These are phyloP conservation scores for Hypsizygus ulmarius DNA, from an alignment of 1,284 basidiomycete genomes.

Conservation along the genomic window DNA sequence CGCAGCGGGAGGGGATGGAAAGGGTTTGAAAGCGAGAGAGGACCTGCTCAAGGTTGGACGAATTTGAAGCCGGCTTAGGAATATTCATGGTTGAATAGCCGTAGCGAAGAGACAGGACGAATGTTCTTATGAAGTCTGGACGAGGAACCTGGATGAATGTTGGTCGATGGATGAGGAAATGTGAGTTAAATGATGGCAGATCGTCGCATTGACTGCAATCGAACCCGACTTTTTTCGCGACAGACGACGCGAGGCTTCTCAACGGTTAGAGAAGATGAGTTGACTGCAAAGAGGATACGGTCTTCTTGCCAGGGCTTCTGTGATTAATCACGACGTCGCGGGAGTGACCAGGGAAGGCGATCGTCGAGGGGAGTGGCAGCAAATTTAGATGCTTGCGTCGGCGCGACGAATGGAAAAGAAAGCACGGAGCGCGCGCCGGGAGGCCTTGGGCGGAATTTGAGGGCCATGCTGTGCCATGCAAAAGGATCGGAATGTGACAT, in stretches of 20 bases:
- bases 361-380: conserved; percentile 9
- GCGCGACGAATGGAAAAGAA: not conserved
- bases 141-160: conserved; percentile 19
- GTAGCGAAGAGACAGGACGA: conserved; percentile 9
- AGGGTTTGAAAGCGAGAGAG: conserved; percentile 24
- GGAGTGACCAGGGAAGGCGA: conserved; percentile 20
- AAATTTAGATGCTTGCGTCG: not conserved
- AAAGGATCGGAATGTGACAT: too few relatives aligned
- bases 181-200: conserved; percentile 23
- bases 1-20: conserved; percentile 18
- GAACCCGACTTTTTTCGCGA: conserved; percentile 9
- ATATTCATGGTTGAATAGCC: conserved; percentile 19
- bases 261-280: conserved; percentile 9
- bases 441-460: not conserved
- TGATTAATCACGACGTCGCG: conserved; percentile 25
- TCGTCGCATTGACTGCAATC: conserved; percentile 22
- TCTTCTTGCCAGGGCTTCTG: conserved; percentile 10
- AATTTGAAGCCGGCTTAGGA: conserved; percentile 18
- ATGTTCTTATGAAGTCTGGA: conserved; percentile 20
- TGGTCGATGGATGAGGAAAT: conserved; percentile 13
- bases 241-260: not conserved
- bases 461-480: too few relatives aligned
- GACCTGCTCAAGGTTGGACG: conserved; percentile 21
- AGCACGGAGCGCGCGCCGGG: not conserved
- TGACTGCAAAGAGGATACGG: conserved; percentile 1